A percentile compares a stretch with the other conserved stretches of the same genome.
Conservation (phyloP, 148 eudicot genomes). For the Amaranthus cruentus region DNA sequence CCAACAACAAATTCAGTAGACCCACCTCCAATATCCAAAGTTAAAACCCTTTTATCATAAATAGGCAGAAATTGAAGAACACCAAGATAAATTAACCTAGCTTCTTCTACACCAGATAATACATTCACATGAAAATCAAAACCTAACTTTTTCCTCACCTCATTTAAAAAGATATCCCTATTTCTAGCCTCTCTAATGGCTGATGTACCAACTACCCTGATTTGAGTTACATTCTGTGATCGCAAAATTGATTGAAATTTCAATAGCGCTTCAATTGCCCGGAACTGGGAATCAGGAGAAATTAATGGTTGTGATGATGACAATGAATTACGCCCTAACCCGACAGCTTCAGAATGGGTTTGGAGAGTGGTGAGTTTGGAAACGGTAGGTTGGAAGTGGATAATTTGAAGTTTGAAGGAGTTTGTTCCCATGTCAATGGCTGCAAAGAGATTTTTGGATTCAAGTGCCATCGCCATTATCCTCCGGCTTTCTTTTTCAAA, state of each 20-base stretch:
- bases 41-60: conserved; percentile 30
- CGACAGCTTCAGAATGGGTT: conserved; percentile 39
- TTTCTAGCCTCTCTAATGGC: conserved; percentile 54
- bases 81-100: conserved; percentile 45
- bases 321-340: conserved; percentile 32
- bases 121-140: conserved; percentile 35
- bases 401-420: conserved; percentile 61
- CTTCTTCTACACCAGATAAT: conserved; percentile 59
- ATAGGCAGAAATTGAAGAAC: conserved; percentile 45
- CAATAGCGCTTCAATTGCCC: conserved; percentile 36
- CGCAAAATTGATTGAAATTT: conserved; percentile 35
- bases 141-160: conserved; percentile 36
- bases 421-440: conserved; percentile 70
- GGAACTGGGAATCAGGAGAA: conserved; percentile 29
- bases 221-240: conserved; percentile 25
- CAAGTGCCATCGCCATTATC: conserved; percentile 21
- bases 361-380: conserved; percentile 42
- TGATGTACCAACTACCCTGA: conserved; percentile 61
- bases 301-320: conserved; percentile 26
- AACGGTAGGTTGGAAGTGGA: conserved; percentile 37
- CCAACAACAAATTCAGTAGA: conserved; percentile 66
- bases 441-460: conserved; percentile 46
- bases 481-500: neutral
- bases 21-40: conserved; percentile 71
- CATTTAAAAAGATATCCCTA: conserved; percentile 22